Evolutionary conservation across 2,329 filamentous ascomycete genomes (phyloP), one percentile per base, ranked within the genome.

Genomic region (Pseudohalonectria lignicola): DNA sequence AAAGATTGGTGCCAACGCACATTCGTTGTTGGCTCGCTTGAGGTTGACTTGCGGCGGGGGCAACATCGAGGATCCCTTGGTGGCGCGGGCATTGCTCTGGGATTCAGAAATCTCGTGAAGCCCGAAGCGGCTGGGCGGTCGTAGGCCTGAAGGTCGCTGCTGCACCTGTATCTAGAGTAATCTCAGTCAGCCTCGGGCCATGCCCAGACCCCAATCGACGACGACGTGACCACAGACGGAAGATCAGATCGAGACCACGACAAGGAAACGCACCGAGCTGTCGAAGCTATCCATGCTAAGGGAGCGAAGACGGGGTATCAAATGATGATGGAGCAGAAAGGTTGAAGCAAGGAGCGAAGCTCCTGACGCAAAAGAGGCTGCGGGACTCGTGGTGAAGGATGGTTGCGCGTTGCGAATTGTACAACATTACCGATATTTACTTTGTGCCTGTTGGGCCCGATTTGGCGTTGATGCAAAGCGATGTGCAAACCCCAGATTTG

Each of bases 51-150:
- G 47, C 9, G 63, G 53, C 10, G 62, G 57, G 25, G 63, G 57
- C 37, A 60, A 36, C 36, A 45, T 38, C 17, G 21, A 33, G 2
- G n/a, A n/a, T n/a, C 42, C 37, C 1, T 41, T 23, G 28, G 42
- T 38, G 10, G 59, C 53, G 36, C 74, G 69, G 31, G 66, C 55
- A 52, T 81, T 80, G 56, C 61, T 64, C 49, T 79, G 72, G n/a
- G 75, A 77, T 7, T 77, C 71, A 49, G 62, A 67, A 46, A 75
- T 69, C 49, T 79, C 74, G 9, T 64, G 55, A 13, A 79, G 63
- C 34, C 56, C 23, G 51, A 31, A 10, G 50, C 10, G 40, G 25
- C 34, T 47, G 10, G 50, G 46, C n/a, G 45, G 43, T n/a, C 47
- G 45, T 17, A 48, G 39, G 21, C 41, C 43, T 18, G 31, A 32